Evolutionary conservation across 2,329 filamentous ascomycete species (phyloP), one percentile per base, ranked within the genome.

Genomic region (Aspergillus candidus): DNA sequence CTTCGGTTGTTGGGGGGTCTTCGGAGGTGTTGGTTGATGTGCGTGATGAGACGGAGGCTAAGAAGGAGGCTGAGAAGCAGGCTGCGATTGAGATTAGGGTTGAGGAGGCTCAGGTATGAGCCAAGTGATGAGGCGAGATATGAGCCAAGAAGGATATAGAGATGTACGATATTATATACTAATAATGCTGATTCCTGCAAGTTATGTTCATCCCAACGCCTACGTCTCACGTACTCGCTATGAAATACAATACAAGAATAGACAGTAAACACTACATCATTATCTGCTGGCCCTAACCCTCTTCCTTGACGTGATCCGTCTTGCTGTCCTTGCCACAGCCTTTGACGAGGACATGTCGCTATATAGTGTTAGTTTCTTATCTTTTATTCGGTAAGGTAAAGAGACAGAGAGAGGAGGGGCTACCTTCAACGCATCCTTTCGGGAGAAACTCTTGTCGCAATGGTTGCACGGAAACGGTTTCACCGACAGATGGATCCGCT

Each of bases 351-450:
- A 82, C 79, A 62, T 84, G 80, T 63, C 80, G 73, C 80, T 84
- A 63, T 2, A 11, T 8, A 29, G 13, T 8, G 40, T 46, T 32
- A 33, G 35, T 32, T 34, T 11, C 4, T 3, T 11, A 12, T 11
- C 6, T 10, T 12, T 6, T 27, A 11, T 11, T 5, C 22, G 13
- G 11, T 11, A 33, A n/a, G 15, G 40, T 13, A 46, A 7, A 38
- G 7, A 33, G n/a, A 15, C 1, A 30, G 7, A 12, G 14, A 18
- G n/a, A 38, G 36, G 34, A 3, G 35, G 14, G 7, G 17, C 58
- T 72, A 97, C 93, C 86, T 97, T 97, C 27, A 98, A 73, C 8
- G 93, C 93, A 67, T 97, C 93, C 65, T 97, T 97, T 47, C 93
- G 78, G 3, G 90, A 96, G 61, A 98, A 98, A 63, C 87, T 93